Evolutionary conservation across 305 asterid species (phyloP).

Genomic region (Fraxinus angustifolia): DNA sequence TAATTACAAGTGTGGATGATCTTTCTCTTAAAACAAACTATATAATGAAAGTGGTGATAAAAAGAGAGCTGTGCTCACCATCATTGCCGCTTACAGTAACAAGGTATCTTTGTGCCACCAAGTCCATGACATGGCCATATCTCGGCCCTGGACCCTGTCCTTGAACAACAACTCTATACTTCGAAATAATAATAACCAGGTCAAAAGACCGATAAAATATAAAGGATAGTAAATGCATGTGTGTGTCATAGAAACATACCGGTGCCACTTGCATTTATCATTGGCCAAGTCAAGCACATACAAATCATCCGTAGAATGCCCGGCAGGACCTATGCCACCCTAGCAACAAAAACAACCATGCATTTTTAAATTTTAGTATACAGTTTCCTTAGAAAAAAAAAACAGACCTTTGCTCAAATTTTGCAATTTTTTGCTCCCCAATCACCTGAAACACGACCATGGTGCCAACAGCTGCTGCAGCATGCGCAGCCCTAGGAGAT

Average conservation of each 20-base stretch:
- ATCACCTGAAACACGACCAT: slow-evolving; percentile 99
- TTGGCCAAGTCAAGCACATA: slow-evolving; percentile 78
- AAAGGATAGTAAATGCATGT: slow-evolving; percentile 13
- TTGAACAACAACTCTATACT: slow-evolving; percentile 87
- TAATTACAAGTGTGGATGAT: slow-evolving; percentile 2
- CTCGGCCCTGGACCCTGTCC: slow-evolving; percentile 99
- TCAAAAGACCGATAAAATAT: slow-evolving; percentile 24
- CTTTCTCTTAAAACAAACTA: slow-evolving; percentile 12
- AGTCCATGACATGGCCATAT: slow-evolving; percentile 97
- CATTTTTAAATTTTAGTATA: neutral
- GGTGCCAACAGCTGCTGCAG: slow-evolving; percentile 96
- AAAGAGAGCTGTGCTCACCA: slow-evolving; percentile 44
- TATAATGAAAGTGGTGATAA: neutral
- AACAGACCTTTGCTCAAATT: neutral
- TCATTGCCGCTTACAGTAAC: slow-evolving; percentile 93
- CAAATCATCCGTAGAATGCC: slow-evolving; percentile 97
- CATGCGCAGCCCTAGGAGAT: slow-evolving; percentile 98
- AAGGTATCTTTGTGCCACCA: slow-evolving; percentile 96
- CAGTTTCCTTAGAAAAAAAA: neutral
- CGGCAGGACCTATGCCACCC: slow-evolving; percentile 99
- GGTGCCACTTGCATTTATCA: slow-evolving; percentile 89
- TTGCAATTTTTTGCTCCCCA: slow-evolving; percentile 15
- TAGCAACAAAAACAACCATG: slow-evolving; percentile 33
- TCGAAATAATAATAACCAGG: slow-evolving; percentile 27
- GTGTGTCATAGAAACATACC: slow-evolving; percentile 47